Evolutionary conservation across 768 basidiomycete species (phyloP), one percentile per base, ranked within the genome.

Genomic region (Boletus coccyginus): DNA sequence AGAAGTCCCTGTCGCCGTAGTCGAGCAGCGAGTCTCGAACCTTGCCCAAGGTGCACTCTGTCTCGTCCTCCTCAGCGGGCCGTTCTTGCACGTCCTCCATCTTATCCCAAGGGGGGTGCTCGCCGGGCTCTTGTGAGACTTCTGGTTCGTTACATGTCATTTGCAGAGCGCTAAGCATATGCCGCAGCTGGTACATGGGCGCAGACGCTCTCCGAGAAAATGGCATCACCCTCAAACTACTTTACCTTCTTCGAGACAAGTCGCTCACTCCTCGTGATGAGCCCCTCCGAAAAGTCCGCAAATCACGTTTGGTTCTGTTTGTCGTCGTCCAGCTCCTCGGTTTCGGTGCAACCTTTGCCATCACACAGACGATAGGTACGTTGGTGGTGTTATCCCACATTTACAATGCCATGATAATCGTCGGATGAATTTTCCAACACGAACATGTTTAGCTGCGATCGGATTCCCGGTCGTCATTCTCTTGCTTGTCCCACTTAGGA

Each of bases 1-100:
- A 43, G 85, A 88, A 64, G 77, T 84, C 0, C 86, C 88, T 2
- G 61, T 90, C 9, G 81, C 82, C 0, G 90, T 97, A 2, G 90
- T 97, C 5, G 94, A 98, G 68, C 94, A 97, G 72, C 81, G 94
- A n/a, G 84, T 92, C 12, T 95, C 92, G 9, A 95, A 97, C 67
- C 78, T 97, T 19, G 87, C 85, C 0, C 90, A 97, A 70, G 92
- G 95, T 21, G 71, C 82, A 13, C 71, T 92, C 35, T 91, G 84
- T 66, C 79, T 97, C 8, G 84, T 93, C 17, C 78, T 94, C 21
- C 83, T 97, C 58, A 86, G 85, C 0, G 83, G 85, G 0, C 94
- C 94, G 0, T 90, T 97, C 68, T 70, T 97, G 44, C 88, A 90
- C 62, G 77, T 95, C 24, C 73, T 96, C 29, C 78, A 81, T 38